Percentiles rank a stretch among this genome's conserved stretches.
phyloP scores from a whole-genome alignment of 2,329 filamentous ascomycete species.

The Nemania diffusa region DNA sequence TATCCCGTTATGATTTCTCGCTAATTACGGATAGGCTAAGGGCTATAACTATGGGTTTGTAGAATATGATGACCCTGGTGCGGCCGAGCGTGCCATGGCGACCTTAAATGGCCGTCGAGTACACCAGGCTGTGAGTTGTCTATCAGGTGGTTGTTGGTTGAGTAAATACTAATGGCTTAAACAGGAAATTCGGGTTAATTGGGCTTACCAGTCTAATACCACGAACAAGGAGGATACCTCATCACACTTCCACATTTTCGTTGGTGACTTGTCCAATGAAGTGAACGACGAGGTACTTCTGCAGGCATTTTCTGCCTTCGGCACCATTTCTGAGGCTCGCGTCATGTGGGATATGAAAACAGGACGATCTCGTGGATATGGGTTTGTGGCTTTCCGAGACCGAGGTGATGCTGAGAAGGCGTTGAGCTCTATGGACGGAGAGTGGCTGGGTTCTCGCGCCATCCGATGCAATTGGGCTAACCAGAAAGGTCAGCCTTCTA shows the following conservation, averaged over 20 bases:
- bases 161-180: constrained; percentile 26
- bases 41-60: constrained; percentile 99
- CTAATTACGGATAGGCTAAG: constrained; percentile 72
- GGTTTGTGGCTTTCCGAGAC: constrained; percentile 95
- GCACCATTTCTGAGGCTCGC: constrained; percentile 93
- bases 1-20: background rate
- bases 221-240: constrained; percentile 96
- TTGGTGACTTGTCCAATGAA: constrained; percentile 96
- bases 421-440: constrained; percentile 96
- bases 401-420: constrained; percentile 95
- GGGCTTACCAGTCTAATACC: constrained; percentile 98
- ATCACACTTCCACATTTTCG: constrained; percentile 98
- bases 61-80: constrained; percentile 97
- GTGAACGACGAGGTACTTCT: constrained; percentile 96
- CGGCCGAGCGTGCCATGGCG: constrained; percentile 96
- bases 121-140: constrained; percentile 84
- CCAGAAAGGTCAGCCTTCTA: constrained; percentile 99
- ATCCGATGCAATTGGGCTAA: constrained; percentile 99
- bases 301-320: constrained; percentile 96
- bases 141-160: background rate
- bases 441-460: constrained; percentile 97
- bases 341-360: constrained; percentile 99
- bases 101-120: constrained; percentile 95
- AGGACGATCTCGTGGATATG: constrained; percentile 94
- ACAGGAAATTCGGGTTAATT: constrained; percentile 99